Evolutionary conservation across 768 basidiomycete species (phyloP).

Genomic region (Dendrothele bispora): DNA sequence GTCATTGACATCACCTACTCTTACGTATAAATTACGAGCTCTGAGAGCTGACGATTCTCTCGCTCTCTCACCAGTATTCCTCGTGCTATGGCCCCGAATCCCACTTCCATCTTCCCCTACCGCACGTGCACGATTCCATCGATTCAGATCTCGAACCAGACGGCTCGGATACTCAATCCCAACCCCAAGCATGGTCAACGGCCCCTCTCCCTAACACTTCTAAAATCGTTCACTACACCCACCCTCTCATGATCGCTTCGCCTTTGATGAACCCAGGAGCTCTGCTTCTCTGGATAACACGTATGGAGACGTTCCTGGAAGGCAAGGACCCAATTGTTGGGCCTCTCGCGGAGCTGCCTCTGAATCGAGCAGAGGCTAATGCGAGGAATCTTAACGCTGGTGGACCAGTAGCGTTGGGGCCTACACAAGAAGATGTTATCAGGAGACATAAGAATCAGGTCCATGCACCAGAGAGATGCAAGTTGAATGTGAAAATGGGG

Average conservation of each 20-base stretch:
- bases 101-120: constrained; percentile 42
- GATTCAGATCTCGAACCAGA: too few relatives aligned
- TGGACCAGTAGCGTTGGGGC: too few relatives aligned
- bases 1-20: not conserved
- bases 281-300: constrained; percentile 33
- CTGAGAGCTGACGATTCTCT: not conserved
- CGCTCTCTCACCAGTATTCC: constrained; percentile 33
- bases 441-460: constrained; percentile 41
- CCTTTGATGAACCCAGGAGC: constrained; percentile 43
- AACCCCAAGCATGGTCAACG: constrained; percentile 19
- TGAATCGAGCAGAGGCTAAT: constrained; percentile 33
- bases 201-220: constrained; percentile 30
- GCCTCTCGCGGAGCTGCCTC: constrained; percentile 25
- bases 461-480: constrained; percentile 19
- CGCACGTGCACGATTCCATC: constrained; percentile 19
- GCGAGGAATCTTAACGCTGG: constrained; percentile 24
- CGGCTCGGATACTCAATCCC: constrained; percentile 8
- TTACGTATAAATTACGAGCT: not conserved
- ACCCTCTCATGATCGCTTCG: constrained; percentile 36
- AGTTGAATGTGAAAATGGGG: constrained; percentile 5
- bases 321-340: constrained; percentile 19
- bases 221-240: constrained; percentile 40
- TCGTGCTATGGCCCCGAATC: constrained; percentile 43
- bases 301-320: constrained; percentile 37
- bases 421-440: constrained; percentile 39